Evolutionary conservation across 306 rosid species (phyloP).

Genomic region (Hippophae rhamnoides): DNA sequence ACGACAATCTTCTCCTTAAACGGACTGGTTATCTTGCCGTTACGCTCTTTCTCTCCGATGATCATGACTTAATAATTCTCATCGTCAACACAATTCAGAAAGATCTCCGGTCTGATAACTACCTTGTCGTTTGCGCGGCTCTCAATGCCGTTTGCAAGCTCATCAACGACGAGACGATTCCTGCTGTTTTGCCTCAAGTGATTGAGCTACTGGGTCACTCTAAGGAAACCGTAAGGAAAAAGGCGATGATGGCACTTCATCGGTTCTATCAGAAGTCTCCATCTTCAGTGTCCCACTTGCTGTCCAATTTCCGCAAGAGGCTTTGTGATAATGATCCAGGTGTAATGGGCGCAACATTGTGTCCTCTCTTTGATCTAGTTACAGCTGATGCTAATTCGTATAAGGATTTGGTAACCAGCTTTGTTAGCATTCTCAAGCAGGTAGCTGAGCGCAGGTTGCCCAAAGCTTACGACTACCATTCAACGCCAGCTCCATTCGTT

Average conservation of each 20-base stretch:
- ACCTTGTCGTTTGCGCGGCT: constrained; percentile 74
- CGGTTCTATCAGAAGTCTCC: constrained; percentile 75
- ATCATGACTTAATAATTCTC: constrained; percentile 81
- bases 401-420: constrained; percentile 77
- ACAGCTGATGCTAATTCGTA: constrained; percentile 43
- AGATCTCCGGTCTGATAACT: constrained; percentile 75
- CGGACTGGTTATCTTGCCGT: constrained; percentile 94
- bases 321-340: constrained; percentile 91
- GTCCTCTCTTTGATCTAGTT: constrained; percentile 66
- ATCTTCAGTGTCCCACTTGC: constrained; percentile 61
- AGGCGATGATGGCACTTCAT: constrained; percentile 90
- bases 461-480: constrained; percentile 80
- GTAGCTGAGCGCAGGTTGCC: constrained; percentile 85
- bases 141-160: constrained; percentile 75
- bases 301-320: constrained; percentile 61
- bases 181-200: constrained; percentile 83
- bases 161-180: constrained; percentile 86
- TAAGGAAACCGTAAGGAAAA: constrained; percentile 77
- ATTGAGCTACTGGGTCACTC: constrained; percentile 65
- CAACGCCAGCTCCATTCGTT: constrained; percentile 84
- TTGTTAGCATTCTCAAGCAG: constrained; percentile 82
- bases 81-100: constrained; percentile 95
- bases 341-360: constrained; percentile 85
- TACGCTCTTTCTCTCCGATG: constrained; percentile 68
- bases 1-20: constrained; percentile 54